Base-by-base conservation (phyloP, 768 basidiomycete genomes). In the Russula abietina region DNA sequence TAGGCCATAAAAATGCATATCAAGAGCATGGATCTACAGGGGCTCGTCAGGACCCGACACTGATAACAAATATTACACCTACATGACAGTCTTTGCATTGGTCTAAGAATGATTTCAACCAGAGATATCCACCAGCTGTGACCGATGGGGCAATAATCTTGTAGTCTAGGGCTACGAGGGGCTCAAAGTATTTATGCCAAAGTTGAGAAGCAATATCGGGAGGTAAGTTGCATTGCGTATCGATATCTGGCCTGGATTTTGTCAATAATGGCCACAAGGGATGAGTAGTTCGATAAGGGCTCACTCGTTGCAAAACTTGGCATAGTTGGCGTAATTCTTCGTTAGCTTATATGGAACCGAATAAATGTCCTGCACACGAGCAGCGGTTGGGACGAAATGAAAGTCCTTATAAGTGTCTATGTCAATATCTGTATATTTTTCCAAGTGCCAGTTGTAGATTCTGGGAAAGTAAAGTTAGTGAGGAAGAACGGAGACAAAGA, bases 1-100 rank as follows among this genome's bases (percentile, higher is more conserved):
- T 16, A 76, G 81, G 55, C 81, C 84, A 71, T 97, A 96, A 71
- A 75, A 86, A 71, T 97, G 94, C 55, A 86, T 56, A 51, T 84
- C 83, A 2, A 87, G 56, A 24, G 63, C 73, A 69, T 85, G 79
- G 53, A 89, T 55, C 88, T 90, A 60, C 36, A 4, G n/a, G 4
- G 14, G 2, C 1, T 16, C 14, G 24, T 68, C 8, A 59, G 52
- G 5, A 4, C 28, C 19, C 49, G 2, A 4, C 9, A 16, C 54
- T 12, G 3, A 36, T 5, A 22, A 17, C 22, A 16, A 38, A 32
- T 0, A 63, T 8, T 22, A 39, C 4, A 6, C 57, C 67, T 48
- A 88, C 88, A 0, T 55, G 56, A 73, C 87, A 86, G 5, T 74
- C 80, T 0, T 9, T 55, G 73, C 89, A 89, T 1, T 73, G 74